Evolutionary conservation across 2,329 filamentous ascomycete genomes (phyloP).

Genomic region (Lomentospora prolificans): DNA sequence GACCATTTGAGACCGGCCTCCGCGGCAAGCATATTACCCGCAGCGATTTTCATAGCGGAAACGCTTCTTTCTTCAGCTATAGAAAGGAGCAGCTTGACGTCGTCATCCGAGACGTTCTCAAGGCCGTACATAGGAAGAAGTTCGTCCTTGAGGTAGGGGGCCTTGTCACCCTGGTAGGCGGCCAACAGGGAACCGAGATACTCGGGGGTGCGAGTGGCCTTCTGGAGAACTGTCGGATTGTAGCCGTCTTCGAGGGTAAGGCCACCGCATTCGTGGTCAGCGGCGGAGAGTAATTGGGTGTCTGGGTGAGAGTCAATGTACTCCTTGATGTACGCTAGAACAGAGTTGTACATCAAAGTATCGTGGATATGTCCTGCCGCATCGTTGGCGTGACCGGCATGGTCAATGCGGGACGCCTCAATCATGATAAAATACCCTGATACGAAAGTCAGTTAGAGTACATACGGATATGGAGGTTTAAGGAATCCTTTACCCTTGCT

Average conservation of each 20-base stretch:
- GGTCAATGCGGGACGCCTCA: slow-evolving; percentile 17
- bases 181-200: slow-evolving; percentile 10
- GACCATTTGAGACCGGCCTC: slow-evolving; percentile 15
- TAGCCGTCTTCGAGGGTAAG: slow-evolving; percentile 15
- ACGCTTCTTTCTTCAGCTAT: slow-evolving; percentile 5
- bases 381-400: slow-evolving; percentile 17
- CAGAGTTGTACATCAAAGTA: slow-evolving; percentile 17
- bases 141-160: slow-evolving; percentile 10
- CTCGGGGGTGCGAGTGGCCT: slow-evolving; percentile 13
- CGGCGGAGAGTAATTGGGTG: slow-evolving; percentile 17
- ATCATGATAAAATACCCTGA: slow-evolving; percentile 18
- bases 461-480: neutral
- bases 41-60: slow-evolving; percentile 3
- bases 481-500: neutral
- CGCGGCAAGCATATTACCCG: slow-evolving; percentile 10
- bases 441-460: neutral
- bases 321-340: slow-evolving; percentile 15
- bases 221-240: slow-evolving; percentile 13
- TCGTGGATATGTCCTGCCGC: slow-evolving; percentile 15
- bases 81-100: slow-evolving; percentile 1
- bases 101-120: slow-evolving; percentile 6
- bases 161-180: slow-evolving; percentile 13
- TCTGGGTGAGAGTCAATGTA: slow-evolving; percentile 14
- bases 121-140: slow-evolving; percentile 14
- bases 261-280: slow-evolving; percentile 18